Conservation (phyloP, 2,329 filamentous ascomycete genomes). For the Truncatella angustata region DNA sequence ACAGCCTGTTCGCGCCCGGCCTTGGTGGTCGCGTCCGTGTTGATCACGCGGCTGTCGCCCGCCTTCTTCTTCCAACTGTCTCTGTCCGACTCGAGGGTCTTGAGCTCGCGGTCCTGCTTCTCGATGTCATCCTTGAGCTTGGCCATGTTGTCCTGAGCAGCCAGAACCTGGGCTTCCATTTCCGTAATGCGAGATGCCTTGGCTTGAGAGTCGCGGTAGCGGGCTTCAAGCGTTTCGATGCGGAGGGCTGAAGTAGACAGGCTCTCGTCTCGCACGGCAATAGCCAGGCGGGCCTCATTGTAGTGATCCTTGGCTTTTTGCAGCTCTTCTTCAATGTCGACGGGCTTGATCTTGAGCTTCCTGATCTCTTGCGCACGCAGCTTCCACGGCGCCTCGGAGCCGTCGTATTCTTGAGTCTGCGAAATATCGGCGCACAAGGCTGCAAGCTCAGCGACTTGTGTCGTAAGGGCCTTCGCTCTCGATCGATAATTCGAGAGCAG, state of each 20-base stretch:
- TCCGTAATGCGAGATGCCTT: conserved; percentile 69
- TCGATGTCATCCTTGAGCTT: conserved; percentile 63
- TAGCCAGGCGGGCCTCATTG: conserved; percentile 69
- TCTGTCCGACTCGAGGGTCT: conserved; percentile 61
- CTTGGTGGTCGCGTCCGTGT: conserved; percentile 49
- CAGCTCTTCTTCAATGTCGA: conserved; percentile 84
- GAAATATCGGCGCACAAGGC: conserved; percentile 68
- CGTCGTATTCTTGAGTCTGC: conserved; percentile 77
- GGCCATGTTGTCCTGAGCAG: conserved; percentile 47
- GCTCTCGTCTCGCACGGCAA: conserved; percentile 74
- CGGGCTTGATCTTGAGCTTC: conserved; percentile 74
- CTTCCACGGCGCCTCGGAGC: conserved; percentile 75
- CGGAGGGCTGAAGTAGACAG: conserved; percentile 87
- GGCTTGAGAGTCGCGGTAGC: conserved; percentile 79
- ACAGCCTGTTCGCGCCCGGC: conserved; percentile 66
- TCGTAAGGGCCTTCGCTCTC: conserved; percentile 64
- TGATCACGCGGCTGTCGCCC: conserved; percentile 56
- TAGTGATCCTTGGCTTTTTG: conserved; percentile 77
- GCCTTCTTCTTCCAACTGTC: conserved; percentile 72
- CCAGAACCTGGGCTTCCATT: conserved; percentile 59
- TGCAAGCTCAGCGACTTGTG: conserved; percentile 67
- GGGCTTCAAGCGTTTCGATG: conserved; percentile 86
- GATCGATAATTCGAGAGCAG: conserved; percentile 67
- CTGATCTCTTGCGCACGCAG: conserved; percentile 78
- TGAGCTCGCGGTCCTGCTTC: conserved; percentile 65